Evolutionary conservation across 768 basidiomycete species (phyloP).

Genomic region (Rossbeevera mucosa): DNA sequence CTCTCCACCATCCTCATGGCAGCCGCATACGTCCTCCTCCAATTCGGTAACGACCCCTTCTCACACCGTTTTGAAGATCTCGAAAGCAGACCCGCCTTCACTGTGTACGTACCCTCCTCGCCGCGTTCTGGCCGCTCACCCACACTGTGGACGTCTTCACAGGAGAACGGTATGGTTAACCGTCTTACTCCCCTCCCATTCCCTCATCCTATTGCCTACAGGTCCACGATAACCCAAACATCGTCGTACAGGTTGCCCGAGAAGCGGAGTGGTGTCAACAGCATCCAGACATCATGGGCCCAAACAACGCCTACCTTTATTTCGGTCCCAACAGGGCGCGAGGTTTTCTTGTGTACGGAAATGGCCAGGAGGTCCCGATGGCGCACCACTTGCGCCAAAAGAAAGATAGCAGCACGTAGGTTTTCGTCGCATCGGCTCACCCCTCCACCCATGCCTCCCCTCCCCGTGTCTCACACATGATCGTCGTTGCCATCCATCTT

Average conservation of each 20-base stretch:
- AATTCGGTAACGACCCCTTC: slow-evolving; percentile 63
- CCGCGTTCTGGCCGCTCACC: slow-evolving; percentile 2
- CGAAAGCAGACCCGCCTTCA: slow-evolving; percentile 61
- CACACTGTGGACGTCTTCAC: not conserved
- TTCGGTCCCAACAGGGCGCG: slow-evolving; percentile 60
- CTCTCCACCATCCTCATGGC: slow-evolving; percentile 31
- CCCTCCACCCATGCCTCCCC: not conserved
- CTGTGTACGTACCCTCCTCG: slow-evolving; percentile 45
- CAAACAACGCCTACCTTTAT: slow-evolving; percentile 70
- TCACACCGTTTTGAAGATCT: slow-evolving; percentile 58
- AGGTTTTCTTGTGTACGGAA: slow-evolving; percentile 69
- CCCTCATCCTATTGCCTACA: slow-evolving; percentile 17
- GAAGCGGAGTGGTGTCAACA: slow-evolving; percentile 64
- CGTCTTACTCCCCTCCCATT: not conserved
- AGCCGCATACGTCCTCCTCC: slow-evolving; percentile 47
- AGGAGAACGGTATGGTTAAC: slow-evolving; percentile 22
- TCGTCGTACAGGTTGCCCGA: slow-evolving; percentile 59
- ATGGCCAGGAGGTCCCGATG: slow-evolving; percentile 56
- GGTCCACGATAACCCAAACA: slow-evolving; percentile 56
- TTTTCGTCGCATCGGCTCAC: slow-evolving; percentile 9
- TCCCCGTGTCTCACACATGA: too few species aligned
- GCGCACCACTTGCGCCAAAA: slow-evolving; percentile 51
- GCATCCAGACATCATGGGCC: slow-evolving; percentile 73
- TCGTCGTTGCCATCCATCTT: not conserved
- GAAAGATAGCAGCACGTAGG: slow-evolving; percentile 60